Base-by-base conservation (phyloP, 257 asterid species). In the Penstemon davidsonii region DNA sequence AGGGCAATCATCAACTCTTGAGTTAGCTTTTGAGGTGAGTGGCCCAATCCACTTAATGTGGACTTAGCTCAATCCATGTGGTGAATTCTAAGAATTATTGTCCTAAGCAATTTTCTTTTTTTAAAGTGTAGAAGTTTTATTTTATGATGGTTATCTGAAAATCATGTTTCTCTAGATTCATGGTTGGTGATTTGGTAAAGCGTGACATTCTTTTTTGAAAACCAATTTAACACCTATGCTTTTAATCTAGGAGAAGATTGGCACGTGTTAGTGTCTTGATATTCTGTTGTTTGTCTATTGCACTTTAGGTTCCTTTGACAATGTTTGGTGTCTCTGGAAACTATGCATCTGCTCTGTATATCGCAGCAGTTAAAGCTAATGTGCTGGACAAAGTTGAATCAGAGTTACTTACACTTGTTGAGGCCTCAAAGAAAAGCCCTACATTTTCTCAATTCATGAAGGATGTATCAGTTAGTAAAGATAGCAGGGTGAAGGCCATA, bases 331-430 rank as follows among this genome's bases (percentile, higher is more conserved):
- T 80, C 47, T 84, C 92, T 78, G 97, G 96, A 73, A 91, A 94
- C 84, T 94, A 94, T 81, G 96, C 97, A 55, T 80, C 97, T 0
- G 96, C 97, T 42, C 75, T 94, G 76, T 93, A 93, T 81, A 81
- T 90, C 25, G 80, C 93, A 64, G 87, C 96, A 8, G 97, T 88
- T 69, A 94, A 87, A 80, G 88, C 85, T 49, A 91, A 87, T 62
- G 49, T 67, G 45, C 78, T 94, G 82, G 97, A 94, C 56, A 87
- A 84, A 84, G 99, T 91, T 68, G 96, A 94, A 73, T 69, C 93
- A 11, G 97, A 94, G 86, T 76, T 94, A 67, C 75, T 66, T 73
- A 76, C 79, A 72, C 81, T 94, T 11, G 76, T 91, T 47, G 92
- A 76, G 84, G 96, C 99, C 62, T 64, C 96, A 65, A 87, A 87